These are phyloP conservation scores for Cryptococcus sp. DNA, from an alignment of 1,284 basidiomycete species.

Conservation along the genomic window DNA sequence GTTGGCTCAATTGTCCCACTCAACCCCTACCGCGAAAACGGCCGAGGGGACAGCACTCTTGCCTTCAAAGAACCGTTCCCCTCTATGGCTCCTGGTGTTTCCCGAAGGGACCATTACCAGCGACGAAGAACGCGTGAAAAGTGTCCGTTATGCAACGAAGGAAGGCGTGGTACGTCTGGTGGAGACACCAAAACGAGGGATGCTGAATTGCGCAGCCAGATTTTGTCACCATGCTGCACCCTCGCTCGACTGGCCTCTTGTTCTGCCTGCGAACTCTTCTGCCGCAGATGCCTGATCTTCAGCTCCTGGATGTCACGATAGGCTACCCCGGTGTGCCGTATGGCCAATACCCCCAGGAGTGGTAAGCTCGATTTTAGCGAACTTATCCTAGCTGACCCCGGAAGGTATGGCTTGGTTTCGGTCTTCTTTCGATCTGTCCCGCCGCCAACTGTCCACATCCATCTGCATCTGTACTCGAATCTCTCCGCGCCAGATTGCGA, in stretches of 20 bases:
- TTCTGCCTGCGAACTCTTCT: slow-evolving; percentile 80
- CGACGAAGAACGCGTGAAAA: slow-evolving; percentile 75
- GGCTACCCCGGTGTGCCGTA: slow-evolving; percentile 75
- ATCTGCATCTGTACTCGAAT: slow-evolving; percentile 70
- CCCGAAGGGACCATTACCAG: slow-evolving; percentile 91
- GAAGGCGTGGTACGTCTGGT: slow-evolving; percentile 55
- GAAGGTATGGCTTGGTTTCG: slow-evolving; percentile 69
- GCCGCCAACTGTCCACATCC: slow-evolving; percentile 84
- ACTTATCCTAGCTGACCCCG: slow-evolving; percentile 37
- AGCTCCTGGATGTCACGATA: slow-evolving; percentile 84
- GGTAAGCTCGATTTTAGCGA: slow-evolving; percentile 61
- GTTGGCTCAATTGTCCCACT: slow-evolving; percentile 59
- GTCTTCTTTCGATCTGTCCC: slow-evolving; percentile 81
- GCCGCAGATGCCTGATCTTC: slow-evolving; percentile 72
- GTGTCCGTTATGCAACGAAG: slow-evolving; percentile 65
- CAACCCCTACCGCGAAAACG: slow-evolving; percentile 53
- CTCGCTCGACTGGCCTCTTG: slow-evolving; percentile 85
- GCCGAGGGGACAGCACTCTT: slow-evolving; percentile 8
- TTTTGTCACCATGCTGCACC: slow-evolving; percentile 75
- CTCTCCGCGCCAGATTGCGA: slow-evolving; percentile 50
- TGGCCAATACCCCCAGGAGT: slow-evolving; percentile 53
- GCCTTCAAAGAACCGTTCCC: slow-evolving; percentile 60
- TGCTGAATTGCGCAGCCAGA: slow-evolving; percentile 62
- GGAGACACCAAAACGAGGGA: background rate
- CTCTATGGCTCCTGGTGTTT: slow-evolving; percentile 81